A percentile compares a stretch with the other conserved stretches of the same genome.
Evolutionary conservation across 257 asterid genomes (phyloP).

Genomic region (Striga asiatica): DNA sequence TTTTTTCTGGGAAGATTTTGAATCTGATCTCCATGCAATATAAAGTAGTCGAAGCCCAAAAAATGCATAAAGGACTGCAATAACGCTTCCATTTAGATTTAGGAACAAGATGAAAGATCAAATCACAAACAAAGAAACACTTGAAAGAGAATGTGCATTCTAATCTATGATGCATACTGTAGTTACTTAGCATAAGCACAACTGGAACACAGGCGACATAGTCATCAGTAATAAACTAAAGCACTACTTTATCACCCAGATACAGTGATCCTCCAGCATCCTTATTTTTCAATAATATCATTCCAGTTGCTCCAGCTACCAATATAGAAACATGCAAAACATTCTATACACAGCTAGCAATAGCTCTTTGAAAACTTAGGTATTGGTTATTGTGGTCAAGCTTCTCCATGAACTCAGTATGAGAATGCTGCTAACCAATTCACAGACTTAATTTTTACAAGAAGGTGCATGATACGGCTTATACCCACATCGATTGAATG

Average conservation of each 20-base stretch:
- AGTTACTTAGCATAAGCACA: not conserved
- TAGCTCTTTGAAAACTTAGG: not conserved
- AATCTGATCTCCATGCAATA: constrained; percentile 86
- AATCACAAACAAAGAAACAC: constrained; percentile 1
- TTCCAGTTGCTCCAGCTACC: not conserved
- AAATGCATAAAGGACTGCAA: constrained; percentile 84
- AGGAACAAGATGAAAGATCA: constrained; percentile 3
- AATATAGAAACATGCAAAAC: not conserved
- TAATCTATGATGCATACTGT: not conserved
- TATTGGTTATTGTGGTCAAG: not conserved
- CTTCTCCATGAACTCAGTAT: not conserved
- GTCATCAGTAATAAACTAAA: not conserved
- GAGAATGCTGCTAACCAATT: not conserved
- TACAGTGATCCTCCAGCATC: not conserved
- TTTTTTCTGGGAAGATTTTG: constrained; percentile 84
- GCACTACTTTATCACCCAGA: not conserved
- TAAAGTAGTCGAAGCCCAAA: constrained; percentile 88
- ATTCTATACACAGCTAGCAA: not conserved
- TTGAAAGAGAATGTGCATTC: constrained; percentile 1
- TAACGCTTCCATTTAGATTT: constrained; percentile 13
- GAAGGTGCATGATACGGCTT: not conserved
- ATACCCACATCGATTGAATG: not conserved
- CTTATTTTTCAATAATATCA: not conserved
- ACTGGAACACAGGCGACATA: not conserved
- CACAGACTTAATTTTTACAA: not conserved